These are phyloP conservation scores for Gaertneriomyces semiglobifer DNA, from an alignment of 192 early-diverging fungal species.

Conservation along the genomic window DNA sequence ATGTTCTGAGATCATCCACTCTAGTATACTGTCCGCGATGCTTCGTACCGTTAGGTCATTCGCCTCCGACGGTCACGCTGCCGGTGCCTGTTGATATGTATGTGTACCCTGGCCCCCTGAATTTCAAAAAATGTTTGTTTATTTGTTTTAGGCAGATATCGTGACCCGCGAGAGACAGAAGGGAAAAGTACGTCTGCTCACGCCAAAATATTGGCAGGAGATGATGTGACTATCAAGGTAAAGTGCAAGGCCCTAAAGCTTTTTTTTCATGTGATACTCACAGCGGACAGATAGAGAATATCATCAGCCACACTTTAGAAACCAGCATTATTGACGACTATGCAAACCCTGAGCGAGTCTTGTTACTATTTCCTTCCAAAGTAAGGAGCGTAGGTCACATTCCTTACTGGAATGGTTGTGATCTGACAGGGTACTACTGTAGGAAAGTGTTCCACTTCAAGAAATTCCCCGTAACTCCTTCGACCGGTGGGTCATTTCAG, in stretches of 20 bases:
- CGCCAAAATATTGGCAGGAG: constrained; percentile 70
- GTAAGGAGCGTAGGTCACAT: constrained; percentile 38
- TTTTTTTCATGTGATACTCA: neutral
- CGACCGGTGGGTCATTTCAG: constrained; percentile 34
- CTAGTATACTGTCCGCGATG: constrained; percentile 72
- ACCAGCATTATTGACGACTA: constrained; percentile 34
- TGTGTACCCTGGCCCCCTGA: constrained; percentile 17
- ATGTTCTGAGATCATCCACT: too few relatives aligned
- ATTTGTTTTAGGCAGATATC: constrained; percentile 45
- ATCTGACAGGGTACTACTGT: neutral
- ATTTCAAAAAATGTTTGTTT: neutral
- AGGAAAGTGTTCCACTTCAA: constrained; percentile 64
- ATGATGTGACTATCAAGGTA: constrained; percentile 62
- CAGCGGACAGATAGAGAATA: too few relatives aligned
- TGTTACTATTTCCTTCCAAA: constrained; percentile 84
- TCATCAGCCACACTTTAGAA: neutral
- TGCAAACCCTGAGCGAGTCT: constrained; percentile 60
- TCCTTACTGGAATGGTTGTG: constrained; percentile 2
- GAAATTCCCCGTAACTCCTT: constrained; percentile 44
- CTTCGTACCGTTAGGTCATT: constrained; percentile 49
- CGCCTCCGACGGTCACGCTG: constrained; percentile 60
- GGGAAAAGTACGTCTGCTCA: constrained; percentile 89
- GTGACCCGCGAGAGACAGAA: constrained; percentile 74
- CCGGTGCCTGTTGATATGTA: constrained; percentile 72
- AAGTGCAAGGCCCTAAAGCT: constrained; percentile 1